Conservation (phyloP, 805 yeast genomes). For the Kregervanrija pseudodelftensis region DNA sequence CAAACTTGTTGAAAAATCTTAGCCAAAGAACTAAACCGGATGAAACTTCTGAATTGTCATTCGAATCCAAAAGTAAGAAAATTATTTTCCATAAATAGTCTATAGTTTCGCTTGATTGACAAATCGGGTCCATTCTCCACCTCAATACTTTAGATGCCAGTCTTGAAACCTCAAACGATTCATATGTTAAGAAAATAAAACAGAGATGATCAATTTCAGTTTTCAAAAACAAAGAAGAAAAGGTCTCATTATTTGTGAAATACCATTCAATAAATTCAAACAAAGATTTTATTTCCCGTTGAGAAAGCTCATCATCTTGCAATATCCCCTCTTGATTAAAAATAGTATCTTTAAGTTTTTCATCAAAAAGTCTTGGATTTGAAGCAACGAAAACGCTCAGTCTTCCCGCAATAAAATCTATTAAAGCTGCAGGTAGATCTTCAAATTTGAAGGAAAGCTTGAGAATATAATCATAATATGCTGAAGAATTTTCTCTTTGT, state of each 20-base stretch:
- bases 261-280: constrained; percentile 33
- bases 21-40: constrained; percentile 51
- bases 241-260: constrained; percentile 22
- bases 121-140: constrained; percentile 44
- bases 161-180: constrained; percentile 32
- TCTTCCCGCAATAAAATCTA: constrained; percentile 5
- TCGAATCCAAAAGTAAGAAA: constrained; percentile 28
- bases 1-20: constrained; percentile 35
- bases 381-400: constrained; percentile 3
- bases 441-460: constrained; percentile 26
- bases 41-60: constrained; percentile 22
- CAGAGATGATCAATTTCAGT: constrained; percentile 22
- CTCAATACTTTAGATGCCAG: constrained; percentile 36
- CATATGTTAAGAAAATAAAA: constrained; percentile 29
- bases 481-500: background rate
- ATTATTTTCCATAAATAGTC: constrained; percentile 41
- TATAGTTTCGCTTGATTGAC: constrained; percentile 11
- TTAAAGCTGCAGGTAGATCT: constrained; percentile 15
- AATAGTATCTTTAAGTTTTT: background rate
- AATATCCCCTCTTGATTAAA: background rate
- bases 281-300: constrained; percentile 9
- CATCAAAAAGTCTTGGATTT: constrained; percentile 14
- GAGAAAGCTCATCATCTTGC: constrained; percentile 3
- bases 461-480: constrained; percentile 8
- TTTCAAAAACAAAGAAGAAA: background rate